phyloP scores from a whole-genome alignment of 2,329 filamentous ascomycete species.

The Phialemoniopsis sp. region DNA sequence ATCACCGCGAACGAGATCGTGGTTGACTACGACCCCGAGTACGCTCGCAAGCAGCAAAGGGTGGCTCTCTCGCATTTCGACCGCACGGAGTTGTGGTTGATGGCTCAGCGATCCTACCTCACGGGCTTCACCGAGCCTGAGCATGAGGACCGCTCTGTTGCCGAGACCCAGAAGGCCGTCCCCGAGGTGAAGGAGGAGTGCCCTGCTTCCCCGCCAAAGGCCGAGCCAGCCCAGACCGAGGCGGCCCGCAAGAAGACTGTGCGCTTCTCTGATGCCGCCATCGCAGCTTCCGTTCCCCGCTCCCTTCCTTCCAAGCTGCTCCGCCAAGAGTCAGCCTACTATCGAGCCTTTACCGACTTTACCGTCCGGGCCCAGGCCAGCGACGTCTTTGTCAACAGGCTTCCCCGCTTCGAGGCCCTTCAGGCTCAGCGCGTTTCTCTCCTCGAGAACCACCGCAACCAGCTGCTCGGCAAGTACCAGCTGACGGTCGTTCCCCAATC shows the following conservation, averaged over 20 bases:
- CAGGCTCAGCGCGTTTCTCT: constrained; percentile 78
- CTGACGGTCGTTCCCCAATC: constrained; percentile 65
- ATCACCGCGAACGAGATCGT: constrained; percentile 62
- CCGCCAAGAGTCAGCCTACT: constrained; percentile 74
- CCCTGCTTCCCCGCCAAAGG: constrained; percentile 12
- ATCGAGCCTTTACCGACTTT: constrained; percentile 78
- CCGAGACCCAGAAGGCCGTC: constrained; percentile 10
- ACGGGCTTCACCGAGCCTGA: constrained; percentile 60
- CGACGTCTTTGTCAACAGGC: constrained; percentile 82
- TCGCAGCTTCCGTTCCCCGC: constrained; percentile 35
- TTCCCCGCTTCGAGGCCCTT: constrained; percentile 81
- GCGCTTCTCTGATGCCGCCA: constrained; percentile 60
- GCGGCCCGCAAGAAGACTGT: constrained; percentile 63
- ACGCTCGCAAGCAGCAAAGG: constrained; percentile 68
- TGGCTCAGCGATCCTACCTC: constrained; percentile 75
- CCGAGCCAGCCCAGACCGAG: constrained; percentile 15
- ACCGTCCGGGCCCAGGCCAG: constrained; percentile 59
- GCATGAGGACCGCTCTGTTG: constrained; percentile 22
- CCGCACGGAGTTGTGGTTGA: constrained; percentile 81
- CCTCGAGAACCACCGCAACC: constrained; percentile 68
- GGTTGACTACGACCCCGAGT: constrained; percentile 70
- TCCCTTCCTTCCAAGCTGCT: constrained; percentile 47
- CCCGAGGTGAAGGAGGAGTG: constrained; percentile 20
- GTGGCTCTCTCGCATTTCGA: constrained; percentile 71
- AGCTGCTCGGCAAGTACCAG: constrained; percentile 81